Conservation (phyloP, 1,284 basidiomycete genomes). For the Inonotus obliquus region DNA sequence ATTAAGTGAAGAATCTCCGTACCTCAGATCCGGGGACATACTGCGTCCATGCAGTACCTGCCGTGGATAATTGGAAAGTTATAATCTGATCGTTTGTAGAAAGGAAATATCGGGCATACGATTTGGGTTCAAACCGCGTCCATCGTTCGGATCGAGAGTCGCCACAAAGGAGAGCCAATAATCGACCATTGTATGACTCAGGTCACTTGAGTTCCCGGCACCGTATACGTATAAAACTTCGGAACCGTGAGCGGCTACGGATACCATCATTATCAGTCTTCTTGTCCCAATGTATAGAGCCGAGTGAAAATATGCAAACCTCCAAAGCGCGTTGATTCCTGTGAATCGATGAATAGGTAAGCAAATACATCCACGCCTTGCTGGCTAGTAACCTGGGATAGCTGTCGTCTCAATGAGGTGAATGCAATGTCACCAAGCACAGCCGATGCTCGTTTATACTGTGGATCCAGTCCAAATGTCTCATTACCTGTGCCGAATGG, state of each 20-base stretch:
- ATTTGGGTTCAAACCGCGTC: constrained; percentile 21
- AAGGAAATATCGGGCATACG: no score
- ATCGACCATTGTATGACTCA: constrained; percentile 40
- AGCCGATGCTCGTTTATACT: constrained; percentile 42
- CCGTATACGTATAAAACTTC: constrained; percentile 40
- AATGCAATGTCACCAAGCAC: constrained; percentile 40
- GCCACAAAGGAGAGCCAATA: constrained; percentile 51
- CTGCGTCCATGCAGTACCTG: not conserved
- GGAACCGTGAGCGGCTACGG: constrained; percentile 34
- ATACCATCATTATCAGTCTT: not conserved
- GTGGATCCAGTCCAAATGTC: constrained; percentile 40
- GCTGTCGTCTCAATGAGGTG: constrained; percentile 37
- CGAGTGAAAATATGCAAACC: constrained; percentile 25
- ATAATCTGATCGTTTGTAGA: no score
- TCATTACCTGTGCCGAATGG: constrained; percentile 47
- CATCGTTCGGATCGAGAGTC: constrained; percentile 45
- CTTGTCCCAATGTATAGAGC: not conserved
- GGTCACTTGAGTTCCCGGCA: constrained; percentile 23
- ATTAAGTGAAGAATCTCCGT: constrained; percentile 23
- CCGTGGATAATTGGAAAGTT: not conserved
- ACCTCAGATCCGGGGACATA: not conserved
- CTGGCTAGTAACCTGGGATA: constrained; percentile 34
- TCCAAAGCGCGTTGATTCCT: constrained; percentile 27
- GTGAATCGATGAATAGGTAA: constrained; percentile 45
- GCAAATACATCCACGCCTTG: constrained; percentile 40